Conservation (phyloP, 352 stramenopile species). For the Pythium apleroticum region DNA sequence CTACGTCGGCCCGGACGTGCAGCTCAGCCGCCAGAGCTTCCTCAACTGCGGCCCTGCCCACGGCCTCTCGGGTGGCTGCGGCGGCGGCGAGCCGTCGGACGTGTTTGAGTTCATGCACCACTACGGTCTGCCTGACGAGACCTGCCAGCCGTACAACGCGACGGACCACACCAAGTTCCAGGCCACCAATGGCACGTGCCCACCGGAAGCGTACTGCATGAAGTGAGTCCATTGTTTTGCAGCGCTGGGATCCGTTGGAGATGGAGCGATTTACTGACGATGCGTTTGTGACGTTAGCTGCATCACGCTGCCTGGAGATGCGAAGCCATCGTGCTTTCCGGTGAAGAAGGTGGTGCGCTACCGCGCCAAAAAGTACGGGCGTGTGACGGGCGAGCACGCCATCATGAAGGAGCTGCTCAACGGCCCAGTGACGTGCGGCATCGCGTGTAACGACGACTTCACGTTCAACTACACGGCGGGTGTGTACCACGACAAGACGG, state of each 20-base stretch:
- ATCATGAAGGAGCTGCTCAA: constrained; percentile 67
- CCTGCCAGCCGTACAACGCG: constrained; percentile 59
- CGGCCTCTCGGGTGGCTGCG: constrained; percentile 53
- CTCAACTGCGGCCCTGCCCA: constrained; percentile 61
- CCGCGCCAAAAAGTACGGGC: constrained; percentile 50
- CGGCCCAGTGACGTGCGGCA: constrained; percentile 88
- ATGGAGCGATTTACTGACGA: not conserved
- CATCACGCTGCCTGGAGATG: constrained; percentile 35
- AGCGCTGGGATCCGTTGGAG: not conserved
- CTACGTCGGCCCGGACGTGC: constrained; percentile 50
- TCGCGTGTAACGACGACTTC: constrained; percentile 79
- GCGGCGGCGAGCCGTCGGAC: constrained; percentile 53
- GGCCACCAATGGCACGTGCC: constrained; percentile 51
- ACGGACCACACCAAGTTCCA: constrained; percentile 59
- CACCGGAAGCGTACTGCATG: constrained; percentile 64
- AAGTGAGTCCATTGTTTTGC: constrained; percentile 36
- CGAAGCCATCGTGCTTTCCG: constrained; percentile 39
- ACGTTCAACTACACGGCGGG: constrained; percentile 88
- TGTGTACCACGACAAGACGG: constrained; percentile 80
- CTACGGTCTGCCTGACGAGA: constrained; percentile 57
- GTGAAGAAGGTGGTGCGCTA: constrained; percentile 55
- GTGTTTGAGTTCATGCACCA: constrained; percentile 67
- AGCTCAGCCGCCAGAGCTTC: constrained; percentile 60
- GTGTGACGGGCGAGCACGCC: constrained; percentile 47
- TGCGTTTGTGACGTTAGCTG: constrained; percentile 29